A percentile compares a stretch with the other conserved stretches of the same genome.
Evolutionary conservation across 495 filamentous ascomycete genomes (phyloP).

Genomic region (Lichenothelia convexa): DNA sequence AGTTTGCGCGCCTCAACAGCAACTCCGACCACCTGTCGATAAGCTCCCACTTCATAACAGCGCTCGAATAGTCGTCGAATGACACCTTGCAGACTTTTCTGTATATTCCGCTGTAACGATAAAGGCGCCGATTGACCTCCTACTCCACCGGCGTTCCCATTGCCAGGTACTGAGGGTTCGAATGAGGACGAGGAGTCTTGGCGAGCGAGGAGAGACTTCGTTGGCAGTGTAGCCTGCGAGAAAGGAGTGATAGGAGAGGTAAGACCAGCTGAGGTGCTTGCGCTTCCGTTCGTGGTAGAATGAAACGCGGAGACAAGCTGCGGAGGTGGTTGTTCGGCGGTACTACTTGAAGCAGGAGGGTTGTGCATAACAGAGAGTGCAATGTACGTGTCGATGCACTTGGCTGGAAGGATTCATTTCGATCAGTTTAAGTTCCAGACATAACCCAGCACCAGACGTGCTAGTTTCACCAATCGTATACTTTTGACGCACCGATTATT

Average conservation of each 20-base stretch:
- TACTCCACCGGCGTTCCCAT: conserved; percentile 31
- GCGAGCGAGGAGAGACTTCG: conserved; percentile 80
- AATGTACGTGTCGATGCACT: conserved; percentile 97
- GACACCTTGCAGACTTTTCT: conserved; percentile 56
- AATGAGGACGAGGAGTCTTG: conserved; percentile 39
- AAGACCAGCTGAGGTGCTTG: conserved; percentile 50
- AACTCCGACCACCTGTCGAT: conserved; percentile 95
- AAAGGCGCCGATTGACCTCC: conserved; percentile 35
- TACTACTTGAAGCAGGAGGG: conserved; percentile 29
- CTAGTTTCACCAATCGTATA: too few relatives aligned
- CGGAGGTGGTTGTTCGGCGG: conserved; percentile 35
- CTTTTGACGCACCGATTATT: conserved; percentile 63
- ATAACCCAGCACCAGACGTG: too few relatives aligned
- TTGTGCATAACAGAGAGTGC: conserved; percentile 58
- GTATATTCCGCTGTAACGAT: conserved; percentile 35
- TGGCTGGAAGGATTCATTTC: conserved; percentile 30
- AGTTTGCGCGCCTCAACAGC: conserved; percentile 90
- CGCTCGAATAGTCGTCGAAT: conserved; percentile 83
- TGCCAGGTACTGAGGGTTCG: conserved; percentile 35
- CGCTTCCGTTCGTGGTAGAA: conserved; percentile 37
- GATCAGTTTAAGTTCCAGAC: too few relatives aligned
- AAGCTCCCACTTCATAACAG: conserved; percentile 71
- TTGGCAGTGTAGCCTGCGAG: conserved; percentile 75
- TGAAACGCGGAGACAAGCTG: conserved; percentile 59
- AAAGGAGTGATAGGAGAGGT: conserved; percentile 84